A percentile compares a stretch with the other conserved stretches of the same genome.
Evolutionary conservation across 768 basidiomycete genomes (phyloP).

Genomic region (Macrolepiota albuminosa): DNA sequence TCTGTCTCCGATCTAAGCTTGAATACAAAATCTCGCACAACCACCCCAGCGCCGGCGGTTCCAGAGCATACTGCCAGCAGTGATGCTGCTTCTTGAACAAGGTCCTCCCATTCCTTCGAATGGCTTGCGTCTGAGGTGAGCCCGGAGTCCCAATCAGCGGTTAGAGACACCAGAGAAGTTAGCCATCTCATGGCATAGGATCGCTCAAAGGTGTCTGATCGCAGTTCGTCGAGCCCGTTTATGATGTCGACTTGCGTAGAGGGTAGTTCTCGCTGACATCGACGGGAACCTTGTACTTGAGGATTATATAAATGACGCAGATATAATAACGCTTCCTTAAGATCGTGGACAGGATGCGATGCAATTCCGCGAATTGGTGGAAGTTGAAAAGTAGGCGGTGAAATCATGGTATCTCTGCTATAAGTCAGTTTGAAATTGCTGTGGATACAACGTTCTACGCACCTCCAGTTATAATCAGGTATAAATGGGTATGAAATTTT

Average conservation of each 20-base stretch:
- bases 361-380: conserved; percentile 46
- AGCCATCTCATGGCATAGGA: conserved; percentile 71
- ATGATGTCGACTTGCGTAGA: not conserved
- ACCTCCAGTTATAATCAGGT: not conserved
- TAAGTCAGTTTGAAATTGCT: not conserved
- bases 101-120: conserved; percentile 23
- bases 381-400: conserved; percentile 47
- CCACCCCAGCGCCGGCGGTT: conserved; percentile 53
- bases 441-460: not conserved
- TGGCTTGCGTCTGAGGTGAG: not conserved
- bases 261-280: conserved; percentile 19
- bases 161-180: conserved; percentile 50
- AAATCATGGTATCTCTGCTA: conserved; percentile 2
- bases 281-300: conserved; percentile 53
- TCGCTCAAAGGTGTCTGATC: conserved; percentile 65
- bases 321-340: conserved; percentile 44
- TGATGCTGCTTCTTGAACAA: conserved; percentile 53
- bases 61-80: conserved; percentile 64
- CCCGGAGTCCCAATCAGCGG: conserved; percentile 10
- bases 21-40: conserved; percentile 53
- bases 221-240: conserved; percentile 27
- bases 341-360: conserved; percentile 25
- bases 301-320: conserved; percentile 57
- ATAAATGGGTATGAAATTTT: not conserved
- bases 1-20: conserved; percentile 11